These are phyloP conservation scores for Ailanthus altissimus DNA, from an alignment of 345 rosid species.

Conservation along the genomic window DNA sequence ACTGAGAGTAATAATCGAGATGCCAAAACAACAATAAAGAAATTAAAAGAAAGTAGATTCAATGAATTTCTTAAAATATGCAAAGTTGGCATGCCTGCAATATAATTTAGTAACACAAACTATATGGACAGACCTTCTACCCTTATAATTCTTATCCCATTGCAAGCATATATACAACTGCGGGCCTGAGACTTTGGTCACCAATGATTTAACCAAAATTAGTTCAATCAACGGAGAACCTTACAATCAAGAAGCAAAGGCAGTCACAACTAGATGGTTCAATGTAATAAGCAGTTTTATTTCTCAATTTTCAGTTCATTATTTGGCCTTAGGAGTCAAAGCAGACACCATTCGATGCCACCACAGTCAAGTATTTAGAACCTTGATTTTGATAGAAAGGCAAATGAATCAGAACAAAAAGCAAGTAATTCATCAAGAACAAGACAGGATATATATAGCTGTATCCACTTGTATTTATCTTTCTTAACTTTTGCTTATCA, in stretches of 20 bases:
- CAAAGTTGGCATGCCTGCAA: constrained; percentile 10
- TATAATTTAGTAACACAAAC: not conserved
- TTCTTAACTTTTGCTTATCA: constrained; percentile 56
- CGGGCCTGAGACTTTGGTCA: not conserved
- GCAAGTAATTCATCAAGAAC: constrained; percentile 47
- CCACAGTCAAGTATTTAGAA: constrained; percentile 42
- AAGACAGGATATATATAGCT: constrained; percentile 47
- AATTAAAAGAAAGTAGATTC: constrained; percentile 4
- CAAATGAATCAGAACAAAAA: constrained; percentile 86
- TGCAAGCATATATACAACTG: not conserved
- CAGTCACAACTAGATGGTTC: not conserved
- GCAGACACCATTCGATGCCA: constrained; percentile 19
- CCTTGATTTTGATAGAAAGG: constrained; percentile 65
- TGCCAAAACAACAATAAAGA: not conserved
- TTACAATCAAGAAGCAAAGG: not conserved
- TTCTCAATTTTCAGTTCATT: not conserved
- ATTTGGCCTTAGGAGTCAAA: constrained; percentile 34
- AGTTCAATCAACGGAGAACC: not conserved
- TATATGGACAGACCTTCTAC: not conserved
- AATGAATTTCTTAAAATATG: not conserved
- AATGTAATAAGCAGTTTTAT: no score
- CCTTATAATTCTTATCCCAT: not conserved
- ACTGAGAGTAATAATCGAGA: not conserved
- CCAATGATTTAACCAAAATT: not conserved
- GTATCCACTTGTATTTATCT: constrained; percentile 68